phyloP scores from a whole-genome alignment of 495 filamentous ascomycete genomes.

The Aspergillus hancockii region DNA sequence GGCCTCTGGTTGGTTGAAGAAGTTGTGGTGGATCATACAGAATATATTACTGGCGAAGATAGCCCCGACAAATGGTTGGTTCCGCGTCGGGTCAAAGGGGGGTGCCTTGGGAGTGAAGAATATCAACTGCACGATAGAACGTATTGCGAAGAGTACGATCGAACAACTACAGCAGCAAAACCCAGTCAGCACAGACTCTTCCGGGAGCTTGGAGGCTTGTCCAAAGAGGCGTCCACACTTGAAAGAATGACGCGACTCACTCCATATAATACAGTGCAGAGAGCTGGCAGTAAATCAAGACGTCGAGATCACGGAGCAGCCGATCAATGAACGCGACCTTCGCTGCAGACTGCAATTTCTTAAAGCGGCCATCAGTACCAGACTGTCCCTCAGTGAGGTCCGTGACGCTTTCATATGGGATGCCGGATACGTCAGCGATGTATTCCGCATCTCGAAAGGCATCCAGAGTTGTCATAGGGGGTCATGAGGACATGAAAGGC shows the following conservation, averaged over 20 bases:
- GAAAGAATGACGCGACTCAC: conserved; percentile 49
- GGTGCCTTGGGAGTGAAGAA: conserved; percentile 80
- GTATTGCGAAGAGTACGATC: conserved; percentile 67
- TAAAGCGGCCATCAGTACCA: conserved; percentile 31
- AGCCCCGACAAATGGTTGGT: conserved; percentile 66
- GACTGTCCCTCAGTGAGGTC: conserved; percentile 18
- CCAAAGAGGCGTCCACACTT: not conserved
- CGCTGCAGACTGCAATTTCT: conserved; percentile 38
- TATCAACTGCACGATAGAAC: conserved; percentile 69
- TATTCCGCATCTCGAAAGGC: conserved; percentile 54
- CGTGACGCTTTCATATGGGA: conserved; percentile 37
- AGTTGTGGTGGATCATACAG: conserved; percentile 71
- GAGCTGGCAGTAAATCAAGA: conserved; percentile 77
- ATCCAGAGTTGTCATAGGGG: conserved; percentile 54
- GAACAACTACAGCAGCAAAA: conserved; percentile 62
- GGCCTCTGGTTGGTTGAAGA: conserved; percentile 62
- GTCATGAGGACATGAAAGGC: conserved; percentile 44
- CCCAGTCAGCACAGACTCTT: conserved; percentile 5
- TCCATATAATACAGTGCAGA: conserved; percentile 89
- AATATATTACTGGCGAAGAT: conserved; percentile 71
- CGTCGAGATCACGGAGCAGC: conserved; percentile 73
- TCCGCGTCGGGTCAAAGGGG: conserved; percentile 59
- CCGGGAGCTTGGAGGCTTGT: not conserved
- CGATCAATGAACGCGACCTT: conserved; percentile 65
- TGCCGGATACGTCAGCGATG: conserved; percentile 52